Evolutionary conservation across 164 flowering plant genomes (phyloP).

Genomic region (Piper longum): DNA sequence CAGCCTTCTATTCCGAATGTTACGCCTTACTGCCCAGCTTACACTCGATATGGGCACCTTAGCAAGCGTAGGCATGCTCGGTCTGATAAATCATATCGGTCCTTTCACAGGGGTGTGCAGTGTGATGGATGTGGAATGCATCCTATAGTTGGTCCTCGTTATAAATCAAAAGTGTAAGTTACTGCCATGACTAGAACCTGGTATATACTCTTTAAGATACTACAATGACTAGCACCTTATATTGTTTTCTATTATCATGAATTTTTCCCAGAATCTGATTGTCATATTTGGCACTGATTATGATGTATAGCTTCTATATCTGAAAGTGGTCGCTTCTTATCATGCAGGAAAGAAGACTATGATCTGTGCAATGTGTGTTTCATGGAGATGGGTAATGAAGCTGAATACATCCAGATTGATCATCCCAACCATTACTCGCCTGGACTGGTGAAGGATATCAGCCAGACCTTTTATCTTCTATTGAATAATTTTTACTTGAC

Average conservation of each 20-base stretch:
- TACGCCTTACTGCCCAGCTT: constrained; percentile 1
- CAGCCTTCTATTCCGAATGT: constrained; percentile 6
- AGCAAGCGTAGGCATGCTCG: constrained; percentile 13
- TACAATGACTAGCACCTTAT: not conserved
- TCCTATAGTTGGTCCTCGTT: constrained; percentile 85
- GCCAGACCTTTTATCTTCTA: constrained; percentile 1
- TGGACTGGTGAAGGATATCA: constrained; percentile 10
- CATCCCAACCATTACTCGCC: constrained; percentile 25
- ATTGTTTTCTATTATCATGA: not conserved
- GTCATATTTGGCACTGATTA: too few relatives aligned
- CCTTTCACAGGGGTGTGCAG: constrained; percentile 59
- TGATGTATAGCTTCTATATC: not conserved
- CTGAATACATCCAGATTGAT: constrained; percentile 61
- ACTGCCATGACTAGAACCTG: not conserved
- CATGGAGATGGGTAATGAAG: constrained; percentile 39
- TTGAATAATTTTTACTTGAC: not conserved
- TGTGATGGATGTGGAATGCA: constrained; percentile 86
- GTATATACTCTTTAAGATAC: constrained; percentile 20
- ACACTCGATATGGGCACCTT: constrained; percentile 3
- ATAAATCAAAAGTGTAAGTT: constrained; percentile 83
- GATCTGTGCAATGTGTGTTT: constrained; percentile 81
- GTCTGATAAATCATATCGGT: constrained; percentile 17
- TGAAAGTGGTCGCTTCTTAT: not conserved
- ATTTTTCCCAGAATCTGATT: not conserved
- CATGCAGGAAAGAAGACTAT: constrained; percentile 58